Percentiles rank a stretch among this genome's conserved stretches.
phyloP scores from a whole-genome alignment of 306 rosid genomes.

The Neltuma alba region DNA sequence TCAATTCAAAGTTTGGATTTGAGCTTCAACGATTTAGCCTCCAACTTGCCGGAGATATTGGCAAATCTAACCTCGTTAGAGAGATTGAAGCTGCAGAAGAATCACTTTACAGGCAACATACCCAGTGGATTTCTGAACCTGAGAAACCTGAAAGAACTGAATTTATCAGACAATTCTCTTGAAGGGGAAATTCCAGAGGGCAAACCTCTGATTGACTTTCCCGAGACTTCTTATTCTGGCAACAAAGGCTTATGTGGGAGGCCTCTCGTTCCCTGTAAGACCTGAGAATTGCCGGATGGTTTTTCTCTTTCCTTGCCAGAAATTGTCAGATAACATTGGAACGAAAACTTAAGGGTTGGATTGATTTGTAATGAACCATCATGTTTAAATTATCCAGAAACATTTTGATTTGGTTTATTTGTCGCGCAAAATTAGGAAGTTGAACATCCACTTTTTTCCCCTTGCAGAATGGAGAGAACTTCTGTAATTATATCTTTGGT shows the following conservation, averaged over 20 bases:
- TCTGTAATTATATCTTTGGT: neutral
- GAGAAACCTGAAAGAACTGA: constrained; percentile 52
- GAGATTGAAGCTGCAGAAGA: constrained; percentile 64
- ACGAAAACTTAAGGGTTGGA: constrained; percentile 7
- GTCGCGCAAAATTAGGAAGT: neutral
- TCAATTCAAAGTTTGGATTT: constrained; percentile 60
- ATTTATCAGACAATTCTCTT: constrained; percentile 63
- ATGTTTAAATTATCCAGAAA: constrained; percentile 5
- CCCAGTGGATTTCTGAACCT: constrained; percentile 60
- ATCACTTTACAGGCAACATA: constrained; percentile 60
- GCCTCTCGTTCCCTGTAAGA: constrained; percentile 70
- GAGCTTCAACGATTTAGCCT: constrained; percentile 56
- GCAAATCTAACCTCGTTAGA: constrained; percentile 53
- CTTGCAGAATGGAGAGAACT: neutral
- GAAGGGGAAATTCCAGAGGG: constrained; percentile 78
- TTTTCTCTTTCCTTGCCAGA: neutral
- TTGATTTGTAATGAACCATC: neutral
- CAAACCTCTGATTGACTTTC: constrained; percentile 61
- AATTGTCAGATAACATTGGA: neutral
- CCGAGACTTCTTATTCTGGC: constrained; percentile 56
- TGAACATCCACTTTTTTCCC: neutral
- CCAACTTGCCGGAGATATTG: constrained; percentile 54
- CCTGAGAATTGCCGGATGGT: constrained; percentile 19
- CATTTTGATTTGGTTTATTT: neutral
- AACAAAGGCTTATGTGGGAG: constrained; percentile 75